Conservation (phyloP, 2,329 filamentous ascomycete genomes). For the Niveomyces coronatus region DNA sequence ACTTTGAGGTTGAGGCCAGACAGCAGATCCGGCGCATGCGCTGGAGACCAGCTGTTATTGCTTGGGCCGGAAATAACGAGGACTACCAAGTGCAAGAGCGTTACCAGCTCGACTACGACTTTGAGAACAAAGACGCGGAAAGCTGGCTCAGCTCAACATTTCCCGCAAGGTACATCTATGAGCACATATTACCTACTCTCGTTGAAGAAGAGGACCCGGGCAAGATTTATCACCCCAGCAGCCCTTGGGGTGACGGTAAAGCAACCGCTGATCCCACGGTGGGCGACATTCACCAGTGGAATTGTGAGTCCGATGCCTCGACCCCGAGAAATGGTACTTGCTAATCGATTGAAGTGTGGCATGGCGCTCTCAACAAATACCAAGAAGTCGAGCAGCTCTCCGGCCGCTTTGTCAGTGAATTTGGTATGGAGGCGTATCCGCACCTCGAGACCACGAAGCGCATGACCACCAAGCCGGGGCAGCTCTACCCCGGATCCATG, state of each 20-base stretch:
- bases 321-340: too few relatives aligned
- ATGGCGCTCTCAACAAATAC: constrained; percentile 59
- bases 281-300: constrained; percentile 74
- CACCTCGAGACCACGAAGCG: constrained; percentile 58
- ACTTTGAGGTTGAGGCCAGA: constrained; percentile 49
- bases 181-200: constrained; percentile 59
- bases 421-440: constrained; percentile 64
- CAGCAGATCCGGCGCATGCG: constrained; percentile 49
- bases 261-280: constrained; percentile 54
- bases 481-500: constrained; percentile 56
- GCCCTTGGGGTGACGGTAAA: constrained; percentile 54
- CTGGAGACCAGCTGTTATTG: constrained; percentile 55
- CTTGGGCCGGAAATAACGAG: constrained; percentile 74
- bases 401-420: constrained; percentile 72
- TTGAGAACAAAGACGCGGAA: constrained; percentile 59
- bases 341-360: constrained; percentile 48
- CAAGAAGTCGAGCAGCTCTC: constrained; percentile 62
- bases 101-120: constrained; percentile 59
- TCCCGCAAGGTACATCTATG: constrained; percentile 68
- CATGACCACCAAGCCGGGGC: constrained; percentile 45
- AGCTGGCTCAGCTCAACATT: constrained; percentile 67
- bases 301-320: constrained; percentile 12
- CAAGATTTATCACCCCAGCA: constrained; percentile 62
- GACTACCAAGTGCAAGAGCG: constrained; percentile 67
- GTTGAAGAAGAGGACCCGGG: constrained; percentile 50